phyloP scores from a whole-genome alignment of 2,329 filamentous ascomycete genomes.

The Aspergillus tamarii region DNA sequence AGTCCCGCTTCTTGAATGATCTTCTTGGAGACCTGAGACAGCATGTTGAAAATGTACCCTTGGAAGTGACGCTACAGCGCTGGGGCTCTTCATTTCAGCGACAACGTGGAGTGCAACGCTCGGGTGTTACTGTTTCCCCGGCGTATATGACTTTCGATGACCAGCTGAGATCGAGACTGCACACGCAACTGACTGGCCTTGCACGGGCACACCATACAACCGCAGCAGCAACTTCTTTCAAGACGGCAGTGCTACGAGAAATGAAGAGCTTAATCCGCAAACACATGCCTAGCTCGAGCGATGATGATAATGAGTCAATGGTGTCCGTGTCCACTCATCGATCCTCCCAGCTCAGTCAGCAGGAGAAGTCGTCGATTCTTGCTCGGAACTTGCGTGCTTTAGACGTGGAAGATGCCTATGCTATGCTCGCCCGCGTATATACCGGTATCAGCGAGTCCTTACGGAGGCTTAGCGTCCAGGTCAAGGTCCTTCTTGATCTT shows the following conservation, averaged over 20 bases:
- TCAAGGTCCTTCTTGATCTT: slow-evolving; percentile 92
- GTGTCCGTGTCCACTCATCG: slow-evolving; percentile 80
- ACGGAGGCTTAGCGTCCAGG: slow-evolving; percentile 81
- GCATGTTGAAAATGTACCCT: slow-evolving; percentile 76
- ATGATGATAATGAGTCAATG: slow-evolving; percentile 90
- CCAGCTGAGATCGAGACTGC: slow-evolving; percentile 69
- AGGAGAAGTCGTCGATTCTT: slow-evolving; percentile 86
- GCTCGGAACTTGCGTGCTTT: slow-evolving; percentile 85
- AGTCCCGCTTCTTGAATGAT: slow-evolving; percentile 75
- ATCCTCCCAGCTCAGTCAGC: slow-evolving; percentile 70
- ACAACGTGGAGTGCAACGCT: slow-evolving; percentile 67
- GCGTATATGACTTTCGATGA: slow-evolving; percentile 76
- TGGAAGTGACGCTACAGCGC: slow-evolving; percentile 74
- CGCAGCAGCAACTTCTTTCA: slow-evolving; percentile 79
- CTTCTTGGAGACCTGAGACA: slow-evolving; percentile 77
- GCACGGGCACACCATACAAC: slow-evolving; percentile 78
- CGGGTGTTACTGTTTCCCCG: slow-evolving; percentile 71
- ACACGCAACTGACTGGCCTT: slow-evolving; percentile 75
- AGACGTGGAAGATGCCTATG: slow-evolving; percentile 81
- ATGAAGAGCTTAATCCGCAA: slow-evolving; percentile 82
- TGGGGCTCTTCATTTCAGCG: slow-evolving; percentile 81
- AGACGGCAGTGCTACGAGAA: slow-evolving; percentile 81
- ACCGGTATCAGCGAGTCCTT: slow-evolving; percentile 85
- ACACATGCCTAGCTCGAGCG: slow-evolving; percentile 86
- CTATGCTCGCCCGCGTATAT: slow-evolving; percentile 80